These are phyloP conservation scores for Penstemon davidsonii DNA, from an alignment of 257 asterid species.

Conservation along the genomic window DNA sequence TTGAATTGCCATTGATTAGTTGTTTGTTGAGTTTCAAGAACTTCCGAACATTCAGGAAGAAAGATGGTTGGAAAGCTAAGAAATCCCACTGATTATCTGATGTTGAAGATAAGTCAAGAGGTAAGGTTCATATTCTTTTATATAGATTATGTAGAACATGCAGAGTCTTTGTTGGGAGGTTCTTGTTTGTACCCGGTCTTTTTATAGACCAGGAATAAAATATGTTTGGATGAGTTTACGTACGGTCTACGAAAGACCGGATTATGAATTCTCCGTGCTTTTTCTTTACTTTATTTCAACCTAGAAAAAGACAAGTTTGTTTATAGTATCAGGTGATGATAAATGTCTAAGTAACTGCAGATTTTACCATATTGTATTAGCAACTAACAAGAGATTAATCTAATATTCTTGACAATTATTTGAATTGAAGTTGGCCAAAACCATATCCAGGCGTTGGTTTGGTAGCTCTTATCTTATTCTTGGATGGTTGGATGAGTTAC, in stretches of 20 bases:
- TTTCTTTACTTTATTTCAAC: too few relatives aligned
- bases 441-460: background rate
- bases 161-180: background rate
- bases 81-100: background rate
- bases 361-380: background rate
- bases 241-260: background rate
- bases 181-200: background rate
- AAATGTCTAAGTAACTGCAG: background rate
- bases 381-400: background rate
- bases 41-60: background rate
- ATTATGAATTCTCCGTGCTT: background rate
- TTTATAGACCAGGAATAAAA: background rate
- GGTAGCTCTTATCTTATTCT: background rate
- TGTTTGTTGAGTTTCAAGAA: background rate
- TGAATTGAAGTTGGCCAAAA: background rate
- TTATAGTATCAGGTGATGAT: background rate
- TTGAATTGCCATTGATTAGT: constrained; percentile 12
- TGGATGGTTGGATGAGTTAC: background rate
- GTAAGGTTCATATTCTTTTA: background rate
- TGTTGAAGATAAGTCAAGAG: background rate
- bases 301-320: background rate
- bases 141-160: background rate
- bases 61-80: background rate
- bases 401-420: background rate
- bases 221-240: background rate